Evolutionary conservation across 2,329 filamentous ascomycete genomes (phyloP), one percentile per base, ranked within the genome.

Genomic region (Ophiobolus disseminans): DNA sequence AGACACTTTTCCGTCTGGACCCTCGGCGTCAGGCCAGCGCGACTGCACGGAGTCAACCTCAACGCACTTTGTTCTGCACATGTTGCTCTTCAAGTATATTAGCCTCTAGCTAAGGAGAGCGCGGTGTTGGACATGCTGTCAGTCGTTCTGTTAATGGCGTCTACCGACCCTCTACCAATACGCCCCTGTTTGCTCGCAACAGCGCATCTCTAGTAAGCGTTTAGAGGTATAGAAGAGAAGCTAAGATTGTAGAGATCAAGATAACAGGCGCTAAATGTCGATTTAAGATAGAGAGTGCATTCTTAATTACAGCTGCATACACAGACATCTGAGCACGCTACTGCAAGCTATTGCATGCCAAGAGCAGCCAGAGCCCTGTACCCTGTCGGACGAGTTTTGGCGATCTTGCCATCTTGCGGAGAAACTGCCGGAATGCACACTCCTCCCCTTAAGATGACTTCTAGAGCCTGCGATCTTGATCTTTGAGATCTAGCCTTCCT

Each of bases 341-440:
- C 40, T 46, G 35, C 44, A 60, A 26, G 48, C 51, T 53, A 47
- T 57, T 32, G 60, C 52, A 42, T 46, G 53, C 46, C 57, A 51
- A 37, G 45, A 50, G 25, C 37, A n/a, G n/a, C n/a, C n/a, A n/a
- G n/a, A n/a, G n/a, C n/a, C n/a, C n/a, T n/a, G n/a, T n/a, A n/a
- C n/a, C n/a, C n/a, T n/a, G n/a, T n/a, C n/a, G n/a, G n/a, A n/a
- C n/a, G n/a, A n/a, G n/a, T n/a, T n/a, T n/a, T n/a, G n/a, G n/a
- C n/a, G n/a, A n/a, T n/a, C n/a, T n/a, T n/a, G n/a, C n/a, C n/a
- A n/a, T n/a, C n/a, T n/a, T n/a, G 25, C 25, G 25, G 25, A 26
- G 25, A 26, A 7, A 26, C 40, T 43, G 21, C 30, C 16, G 17
- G 41, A 25, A 44, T 44, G 14, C 21, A 37, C 31, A 25, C 28